Percentiles rank a stretch among this genome's conserved stretches.
phyloP scores from a whole-genome alignment of 306 rosid species.

The Cucurbita ficifolia region DNA sequence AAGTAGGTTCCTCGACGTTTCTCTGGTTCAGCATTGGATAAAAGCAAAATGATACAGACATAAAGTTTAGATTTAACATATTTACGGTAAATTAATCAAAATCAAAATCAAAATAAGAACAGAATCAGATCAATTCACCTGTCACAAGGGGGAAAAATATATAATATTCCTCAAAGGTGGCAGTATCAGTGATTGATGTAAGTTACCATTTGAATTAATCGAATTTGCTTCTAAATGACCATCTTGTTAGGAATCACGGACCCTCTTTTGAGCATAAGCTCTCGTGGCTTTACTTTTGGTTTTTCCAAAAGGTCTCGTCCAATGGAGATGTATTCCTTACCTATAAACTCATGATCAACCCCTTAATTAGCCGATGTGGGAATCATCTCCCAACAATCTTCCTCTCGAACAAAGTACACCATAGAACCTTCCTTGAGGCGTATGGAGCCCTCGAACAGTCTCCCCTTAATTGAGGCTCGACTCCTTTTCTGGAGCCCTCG shows the following conservation, averaged over 20 bases:
- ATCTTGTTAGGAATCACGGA: neutral
- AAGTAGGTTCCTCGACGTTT: neutral
- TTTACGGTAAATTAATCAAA: neutral
- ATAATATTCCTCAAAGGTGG: neutral
- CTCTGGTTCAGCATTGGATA: neutral
- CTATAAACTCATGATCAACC: too few species aligned
- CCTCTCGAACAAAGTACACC: too few species aligned
- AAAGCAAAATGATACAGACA: neutral
- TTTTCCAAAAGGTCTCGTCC: too few species aligned
- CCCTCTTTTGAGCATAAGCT: too few species aligned
- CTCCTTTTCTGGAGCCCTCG: too few species aligned
- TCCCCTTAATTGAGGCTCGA: too few species aligned
- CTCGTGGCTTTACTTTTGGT: too few species aligned
- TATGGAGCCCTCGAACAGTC: too few species aligned
- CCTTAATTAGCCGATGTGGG: too few species aligned
- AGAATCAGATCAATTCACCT: neutral
- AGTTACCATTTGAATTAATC: neutral
- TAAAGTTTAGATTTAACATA: neutral
- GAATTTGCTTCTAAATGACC: neutral
- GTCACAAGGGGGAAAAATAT: neutral
- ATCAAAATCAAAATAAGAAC: neutral
- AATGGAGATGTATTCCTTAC: too few species aligned
- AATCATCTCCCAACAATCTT: too few species aligned
- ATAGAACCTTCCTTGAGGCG: too few species aligned
- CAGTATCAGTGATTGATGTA: neutral